Conservation (phyloP, 495 filamentous ascomycete genomes). For the Talaromyces stipitatus region DNA sequence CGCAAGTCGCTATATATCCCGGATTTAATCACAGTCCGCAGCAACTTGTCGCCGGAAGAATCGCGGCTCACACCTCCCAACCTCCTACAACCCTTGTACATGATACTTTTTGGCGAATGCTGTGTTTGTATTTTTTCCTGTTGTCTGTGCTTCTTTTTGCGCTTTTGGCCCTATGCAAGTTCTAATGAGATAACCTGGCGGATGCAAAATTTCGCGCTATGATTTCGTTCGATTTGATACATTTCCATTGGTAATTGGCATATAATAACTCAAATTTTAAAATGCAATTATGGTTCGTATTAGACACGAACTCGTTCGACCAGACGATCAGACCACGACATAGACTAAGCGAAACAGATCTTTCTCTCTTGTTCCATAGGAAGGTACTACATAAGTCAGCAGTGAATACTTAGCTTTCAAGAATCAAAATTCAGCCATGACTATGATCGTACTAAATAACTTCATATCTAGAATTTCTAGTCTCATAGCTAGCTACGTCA, state of each 20-base stretch:
- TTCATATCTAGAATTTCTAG: no score
- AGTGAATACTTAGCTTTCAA: no score
- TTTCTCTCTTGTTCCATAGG: no score
- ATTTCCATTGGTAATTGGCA: no score
- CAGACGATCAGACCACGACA: no score
- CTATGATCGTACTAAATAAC: no score
- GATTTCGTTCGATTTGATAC: background rate
- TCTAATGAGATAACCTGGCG: slow-evolving; percentile 5
- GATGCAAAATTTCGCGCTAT: slow-evolving; percentile 12
- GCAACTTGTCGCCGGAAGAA: background rate
- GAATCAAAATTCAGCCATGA: no score
- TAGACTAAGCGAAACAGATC: no score
- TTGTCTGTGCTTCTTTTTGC: slow-evolving; percentile 5
- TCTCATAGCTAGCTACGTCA: background rate
- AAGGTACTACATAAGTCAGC: no score
- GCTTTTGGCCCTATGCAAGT: background rate
- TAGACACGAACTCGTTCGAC: no score
- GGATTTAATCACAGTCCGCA: background rate
- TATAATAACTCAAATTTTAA: no score
- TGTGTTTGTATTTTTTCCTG: slow-evolving; percentile 16
- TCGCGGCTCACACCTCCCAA: background rate
- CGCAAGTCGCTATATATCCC: background rate
- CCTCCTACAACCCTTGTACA: slow-evolving; percentile 1
- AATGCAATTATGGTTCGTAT: no score
- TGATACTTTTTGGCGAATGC: slow-evolving; percentile 23